Evolutionary conservation across 176 grass and related monocot genomes (phyloP), one percentile per base, ranked within the genome.

Genomic region (Triticum turgidum): DNA sequence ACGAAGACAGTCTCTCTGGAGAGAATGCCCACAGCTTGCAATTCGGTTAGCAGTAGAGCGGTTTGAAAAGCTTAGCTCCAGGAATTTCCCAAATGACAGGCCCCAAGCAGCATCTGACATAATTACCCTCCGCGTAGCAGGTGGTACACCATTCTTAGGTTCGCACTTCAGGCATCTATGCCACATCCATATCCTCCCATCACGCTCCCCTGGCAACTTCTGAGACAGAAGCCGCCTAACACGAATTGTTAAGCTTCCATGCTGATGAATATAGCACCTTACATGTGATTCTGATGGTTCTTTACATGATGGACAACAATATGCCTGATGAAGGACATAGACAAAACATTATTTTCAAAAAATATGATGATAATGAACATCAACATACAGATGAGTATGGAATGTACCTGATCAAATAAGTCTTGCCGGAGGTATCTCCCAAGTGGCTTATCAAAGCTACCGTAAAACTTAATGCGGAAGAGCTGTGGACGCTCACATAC

Each of bases 111-210:
- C 90, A 90, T 93, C 91, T 78, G 97, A 98, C 97, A 98, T 94
- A 62, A 92, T 67, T 65, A 96, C 91, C 80, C 97, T 94, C 65
- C 61, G 89, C 34, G 90, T 94, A 45, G 90, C 89, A 80, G 94
- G 97, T 79, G 93, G 97, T 30, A 91, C 81, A 84, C 94, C 92
- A 82, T 94, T 86, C 88, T 96, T 85, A 72, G 81, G 85, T 85
- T 96, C 83, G 4, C 97, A 98, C 80, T 91, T 98, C 41, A 98
- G 84, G 82, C 97, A 98, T 85, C 97, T 85, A 42, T 98, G 97
- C 97, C 97, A 98, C 97, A 98, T 98, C 97, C 97, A 98, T 88
- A 98, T 96, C 85, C 87, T 96, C 45, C 94, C 89, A 82, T 96
- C 97, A 90, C 56, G 86, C 78, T 94, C 92, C 6, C 97, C 97